Evolutionary conservation across 2,329 filamentous ascomycete genomes (phyloP), one percentile per base, ranked within the genome.

Genomic region (Microdochium bolleyi): DNA sequence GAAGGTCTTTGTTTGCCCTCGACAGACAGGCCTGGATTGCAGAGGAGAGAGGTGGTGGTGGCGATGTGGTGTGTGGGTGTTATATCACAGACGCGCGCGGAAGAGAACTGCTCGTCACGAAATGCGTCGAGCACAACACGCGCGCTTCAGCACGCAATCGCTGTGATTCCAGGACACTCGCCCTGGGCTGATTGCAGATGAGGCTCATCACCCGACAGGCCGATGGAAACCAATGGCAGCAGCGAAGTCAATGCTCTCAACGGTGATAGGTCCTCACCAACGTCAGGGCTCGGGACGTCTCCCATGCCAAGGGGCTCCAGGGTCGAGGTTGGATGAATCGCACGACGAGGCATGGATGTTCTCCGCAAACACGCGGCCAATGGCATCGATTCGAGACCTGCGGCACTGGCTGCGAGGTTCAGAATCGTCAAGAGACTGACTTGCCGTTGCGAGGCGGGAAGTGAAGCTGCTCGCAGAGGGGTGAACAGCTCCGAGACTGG

Each of bases 181-280:
- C 59, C 58, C 58, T 52, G 60, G 58, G 59, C 61, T 61, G 64
- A 69, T 67, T 64, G 73, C 73, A 75, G 73, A 59, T 54, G 57
- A 60, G 54, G 55, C 60, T 56, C 67, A 78, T 81, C 78, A 81
- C 76, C 76, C 79, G 78, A 80, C 70, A 59, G 60, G 55, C 54
- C 55, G 14, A 52, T 55, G 54, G 64, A 58, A 66, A 61, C 77
- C 78, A 81, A 81, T 80, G 62, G 62, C 67, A 67, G 67, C 51
- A 60, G 58, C 64, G 66, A 75, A 59, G 62, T 56, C 55, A 65
- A 68, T 60, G 69, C 62, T 75, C 62, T 64, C 63, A 69, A 71
- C 67, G 67, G 65, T 79, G 76, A 80, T 79, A 80, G 78, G 77
- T 72, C 64, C 73, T 61, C 60, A 52, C 59, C 41, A 22, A 22